Base-by-base conservation (phyloP, 371 early-diverging fungal genomes). In the Gilbertella persicaria region DNA sequence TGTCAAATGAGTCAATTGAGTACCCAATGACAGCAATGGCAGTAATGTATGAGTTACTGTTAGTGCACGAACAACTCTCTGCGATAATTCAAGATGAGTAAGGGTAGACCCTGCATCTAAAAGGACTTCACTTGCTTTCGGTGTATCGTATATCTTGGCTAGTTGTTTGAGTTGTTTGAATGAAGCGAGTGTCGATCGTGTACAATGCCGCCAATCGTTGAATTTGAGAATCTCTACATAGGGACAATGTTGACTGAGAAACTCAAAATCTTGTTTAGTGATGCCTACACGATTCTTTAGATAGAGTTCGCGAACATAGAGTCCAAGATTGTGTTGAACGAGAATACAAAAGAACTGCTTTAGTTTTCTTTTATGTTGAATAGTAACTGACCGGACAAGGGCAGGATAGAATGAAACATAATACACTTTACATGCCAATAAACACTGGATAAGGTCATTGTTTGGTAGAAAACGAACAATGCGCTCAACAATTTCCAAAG, bases 1-100 rank as follows among this genome's bases (percentile, higher is more conserved):
- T 10, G 40, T 38, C 17, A 51, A 39, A 38, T 58, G 51, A 0
- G 58, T 58, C 19, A 58, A 16, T 10, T 50, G 45, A n/a, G 12
- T 25, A 1, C 35, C 35, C 7, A 16, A 17, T 24, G 16, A 21
- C 6, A 53, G 8, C 6, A 44, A 37, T 3, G 44, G 16, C 17
- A 53, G 13, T 7, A 44, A 19, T 0, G n/a, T 12, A n/a, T 21
- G 12, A 7, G 14, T 13, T 2, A 21, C 19, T 5, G 28, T 28
- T 10, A 53, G 14, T 5, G 19, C 26, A 0, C 53, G 45, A 3
- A 46, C 13, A 1, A 54, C 12, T 20, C 26, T 23, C n/a, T 45
- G 37, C 5, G 28, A 28, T 21, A 54, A 14, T 23, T 58, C 51
- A 9, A 58, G 17, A 14, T 51, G 52, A 2, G 51, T 51, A 14